A percentile compares a stretch with the other conserved stretches of the same genome.
Conservation (phyloP, 345 rosid genomes). For the Brassica carinata region DNA sequence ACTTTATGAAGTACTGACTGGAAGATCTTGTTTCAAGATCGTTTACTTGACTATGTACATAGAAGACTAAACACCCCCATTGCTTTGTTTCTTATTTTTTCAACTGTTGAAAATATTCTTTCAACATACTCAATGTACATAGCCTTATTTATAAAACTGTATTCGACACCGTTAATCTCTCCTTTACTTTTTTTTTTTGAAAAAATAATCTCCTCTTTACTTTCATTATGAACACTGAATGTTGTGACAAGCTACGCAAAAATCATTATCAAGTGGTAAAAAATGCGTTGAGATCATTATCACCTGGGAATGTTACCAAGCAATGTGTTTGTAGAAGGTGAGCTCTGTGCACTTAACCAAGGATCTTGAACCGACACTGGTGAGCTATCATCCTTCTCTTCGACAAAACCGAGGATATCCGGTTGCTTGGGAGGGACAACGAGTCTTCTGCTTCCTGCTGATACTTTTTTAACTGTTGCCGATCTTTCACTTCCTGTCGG, state of each 20-base stretch:
- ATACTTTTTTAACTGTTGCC: conserved; percentile 34
- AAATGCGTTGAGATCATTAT: conserved; percentile 18
- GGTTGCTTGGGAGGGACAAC: conserved; percentile 39
- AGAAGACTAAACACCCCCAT: no score
- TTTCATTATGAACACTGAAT: conserved; percentile 27
- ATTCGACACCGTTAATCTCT: conserved; percentile 3
- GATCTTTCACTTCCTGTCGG: conserved; percentile 45
- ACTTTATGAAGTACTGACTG: neutral
- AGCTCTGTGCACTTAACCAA: conserved; percentile 85
- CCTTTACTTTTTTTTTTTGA: no score
- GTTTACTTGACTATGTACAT: no score
- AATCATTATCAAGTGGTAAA: conserved; percentile 15
- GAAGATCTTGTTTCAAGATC: neutral
- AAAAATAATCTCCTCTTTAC: conserved; percentile 23
- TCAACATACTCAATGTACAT: no score
- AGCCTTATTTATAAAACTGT: conserved; percentile 10
- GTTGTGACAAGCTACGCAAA: conserved; percentile 16
- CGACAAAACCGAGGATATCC: conserved; percentile 44
- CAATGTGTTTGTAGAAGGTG: conserved; percentile 79
- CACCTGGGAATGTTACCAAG: conserved; percentile 56
- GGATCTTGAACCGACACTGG: conserved; percentile 75
- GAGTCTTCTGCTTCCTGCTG: conserved; percentile 45
- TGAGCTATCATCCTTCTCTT: conserved; percentile 55
- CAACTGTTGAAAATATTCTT: no score
- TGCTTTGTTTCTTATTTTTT: no score